Conservation (phyloP, 768 basidiomycete species). For the Kwoniella bestiolae region DNA sequence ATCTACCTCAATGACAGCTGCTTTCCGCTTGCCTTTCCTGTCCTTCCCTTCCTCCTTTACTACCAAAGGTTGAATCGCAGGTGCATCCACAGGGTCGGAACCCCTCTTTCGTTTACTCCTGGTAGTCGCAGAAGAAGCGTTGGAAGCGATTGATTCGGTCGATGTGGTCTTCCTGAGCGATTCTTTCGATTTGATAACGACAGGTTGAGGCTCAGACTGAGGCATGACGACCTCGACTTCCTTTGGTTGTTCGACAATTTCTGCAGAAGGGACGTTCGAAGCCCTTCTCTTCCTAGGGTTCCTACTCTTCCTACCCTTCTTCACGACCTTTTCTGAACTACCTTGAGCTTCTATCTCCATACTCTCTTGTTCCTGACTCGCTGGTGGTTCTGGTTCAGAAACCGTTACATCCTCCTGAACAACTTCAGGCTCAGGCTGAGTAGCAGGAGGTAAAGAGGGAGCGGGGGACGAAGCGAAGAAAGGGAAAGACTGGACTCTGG, state of each 20-base stretch:
- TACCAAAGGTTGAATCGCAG: not conserved
- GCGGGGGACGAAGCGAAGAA: constrained; percentile 24
- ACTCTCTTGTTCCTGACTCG: too few relatives aligned
- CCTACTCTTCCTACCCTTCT: not conserved
- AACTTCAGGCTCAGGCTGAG: constrained; percentile 1
- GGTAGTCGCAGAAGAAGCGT: not conserved
- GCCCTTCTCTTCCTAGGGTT: not conserved
- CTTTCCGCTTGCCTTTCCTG: constrained; percentile 15
- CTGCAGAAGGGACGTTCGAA: not conserved
- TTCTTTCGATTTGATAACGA: too few relatives aligned
- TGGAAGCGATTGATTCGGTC: constrained; percentile 2
- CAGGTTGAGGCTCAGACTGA: not conserved
- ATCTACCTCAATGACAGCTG: not conserved
- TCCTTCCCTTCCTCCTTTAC: not conserved
- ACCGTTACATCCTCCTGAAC: too few relatives aligned
- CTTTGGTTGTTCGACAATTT: not conserved
- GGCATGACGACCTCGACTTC: not conserved
- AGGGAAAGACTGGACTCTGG: constrained; percentile 28
- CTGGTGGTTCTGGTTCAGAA: too few relatives aligned
- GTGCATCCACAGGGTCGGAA: not conserved
- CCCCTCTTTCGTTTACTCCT: not conserved
- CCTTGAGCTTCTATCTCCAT: too few relatives aligned
- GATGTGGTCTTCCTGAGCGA: not conserved
- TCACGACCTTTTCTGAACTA: not conserved
- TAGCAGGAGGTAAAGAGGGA: not conserved